Percentiles rank a stretch among this genome's conserved stretches.
Evolutionary conservation across 345 rosid genomes (phyloP).

Genomic region (Ricinus communis): DNA sequence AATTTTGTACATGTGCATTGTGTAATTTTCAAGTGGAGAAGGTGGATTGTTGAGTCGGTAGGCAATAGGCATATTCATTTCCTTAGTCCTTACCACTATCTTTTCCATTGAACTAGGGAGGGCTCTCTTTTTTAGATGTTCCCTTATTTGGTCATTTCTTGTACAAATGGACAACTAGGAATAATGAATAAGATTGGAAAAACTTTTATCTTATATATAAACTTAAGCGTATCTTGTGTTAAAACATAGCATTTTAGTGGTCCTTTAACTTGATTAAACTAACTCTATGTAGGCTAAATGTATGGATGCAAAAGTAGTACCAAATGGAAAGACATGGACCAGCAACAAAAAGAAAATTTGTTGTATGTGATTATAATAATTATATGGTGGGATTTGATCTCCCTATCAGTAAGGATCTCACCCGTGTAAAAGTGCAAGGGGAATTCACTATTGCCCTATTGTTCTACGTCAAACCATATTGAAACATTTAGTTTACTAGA

Average conservation of each 20-base stretch:
- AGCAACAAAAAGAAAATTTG: background rate
- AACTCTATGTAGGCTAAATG: background rate
- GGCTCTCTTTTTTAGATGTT: background rate
- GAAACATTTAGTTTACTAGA: too few relatives aligned
- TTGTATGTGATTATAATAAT: too few relatives aligned
- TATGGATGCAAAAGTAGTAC: background rate
- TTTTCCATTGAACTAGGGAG: background rate
- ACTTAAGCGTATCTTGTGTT: background rate
- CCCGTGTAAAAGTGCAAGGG: too few relatives aligned
- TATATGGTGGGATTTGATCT: too few relatives aligned
- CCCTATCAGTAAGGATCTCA: too few relatives aligned
- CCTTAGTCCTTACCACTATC: background rate
- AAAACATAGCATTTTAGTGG: slow-evolving; percentile 1
- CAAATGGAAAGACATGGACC: background rate
- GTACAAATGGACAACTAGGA: slow-evolving; percentile 1
- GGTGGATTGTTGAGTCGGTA: slow-evolving; percentile 25
- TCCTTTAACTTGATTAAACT: background rate
- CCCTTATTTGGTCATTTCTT: background rate
- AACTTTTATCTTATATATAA: background rate
- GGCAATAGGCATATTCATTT: slow-evolving; percentile 14
- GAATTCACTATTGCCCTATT: too few relatives aligned
- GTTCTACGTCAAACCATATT: too few relatives aligned
- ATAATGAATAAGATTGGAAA: background rate
- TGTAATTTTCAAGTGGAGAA: slow-evolving; percentile 8
- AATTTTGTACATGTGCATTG: background rate